Evolutionary conservation across 2,329 filamentous ascomycete species (phyloP).

Genomic region (Fusarium sp.): DNA sequence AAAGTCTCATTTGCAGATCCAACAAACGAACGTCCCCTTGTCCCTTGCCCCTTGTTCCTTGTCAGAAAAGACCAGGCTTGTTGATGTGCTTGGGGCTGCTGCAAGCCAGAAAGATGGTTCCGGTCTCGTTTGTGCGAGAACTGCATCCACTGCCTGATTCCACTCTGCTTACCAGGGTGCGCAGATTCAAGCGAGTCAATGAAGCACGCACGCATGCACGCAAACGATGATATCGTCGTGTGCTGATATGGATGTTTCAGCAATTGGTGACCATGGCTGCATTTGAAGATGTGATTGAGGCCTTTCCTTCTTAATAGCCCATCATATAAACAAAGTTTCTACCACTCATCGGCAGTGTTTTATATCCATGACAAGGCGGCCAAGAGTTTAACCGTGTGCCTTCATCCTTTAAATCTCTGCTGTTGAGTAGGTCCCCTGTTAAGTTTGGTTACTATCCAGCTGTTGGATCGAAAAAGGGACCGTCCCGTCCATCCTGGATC

Average conservation of each 20-base stretch:
- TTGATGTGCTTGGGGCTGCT: slow-evolving; percentile 35
- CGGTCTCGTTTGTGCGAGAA: slow-evolving; percentile 21
- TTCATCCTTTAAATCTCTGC: slow-evolving; percentile 9
- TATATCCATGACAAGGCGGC: slow-evolving; percentile 1
- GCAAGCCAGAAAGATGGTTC: slow-evolving; percentile 21
- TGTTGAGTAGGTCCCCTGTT: slow-evolving; percentile 26
- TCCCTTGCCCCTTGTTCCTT: slow-evolving; percentile 21
- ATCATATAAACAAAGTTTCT: slow-evolving; percentile 32
- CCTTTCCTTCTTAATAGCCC: slow-evolving; percentile 9
- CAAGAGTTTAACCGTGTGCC: slow-evolving; percentile 24
- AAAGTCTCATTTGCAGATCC: slow-evolving; percentile 30
- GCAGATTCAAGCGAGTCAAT: background rate
- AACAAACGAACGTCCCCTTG: slow-evolving; percentile 4
- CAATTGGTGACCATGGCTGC: slow-evolving; percentile 5
- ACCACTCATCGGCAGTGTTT: slow-evolving; percentile 4
- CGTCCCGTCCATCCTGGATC: slow-evolving; percentile 11
- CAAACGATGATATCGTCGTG: slow-evolving; percentile 21
- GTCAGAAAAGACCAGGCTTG: slow-evolving; percentile 27
- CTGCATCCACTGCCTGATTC: slow-evolving; percentile 40
- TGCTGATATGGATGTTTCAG: slow-evolving; percentile 6
- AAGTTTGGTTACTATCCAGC: slow-evolving; percentile 9
- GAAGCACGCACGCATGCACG: background rate
- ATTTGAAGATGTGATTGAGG: background rate
- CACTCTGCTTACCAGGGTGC: slow-evolving; percentile 16
- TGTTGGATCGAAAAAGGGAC: slow-evolving; percentile 39